Conservation (phyloP, 1,284 basidiomycete species). For the Ceratobasidium theobromae region DNA sequence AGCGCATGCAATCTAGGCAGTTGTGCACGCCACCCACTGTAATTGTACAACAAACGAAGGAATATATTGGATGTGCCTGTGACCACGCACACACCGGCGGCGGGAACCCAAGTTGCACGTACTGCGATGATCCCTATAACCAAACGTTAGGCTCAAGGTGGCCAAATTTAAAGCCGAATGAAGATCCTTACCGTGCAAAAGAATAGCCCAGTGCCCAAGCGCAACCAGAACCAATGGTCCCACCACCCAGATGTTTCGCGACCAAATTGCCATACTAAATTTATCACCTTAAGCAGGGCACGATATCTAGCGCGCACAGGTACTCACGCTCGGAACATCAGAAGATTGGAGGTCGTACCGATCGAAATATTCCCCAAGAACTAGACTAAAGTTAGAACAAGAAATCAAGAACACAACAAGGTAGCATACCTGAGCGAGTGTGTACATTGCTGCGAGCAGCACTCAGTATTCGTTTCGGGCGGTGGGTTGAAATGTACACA, state of each 20-base stretch:
- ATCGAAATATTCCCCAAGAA: constrained; percentile 68
- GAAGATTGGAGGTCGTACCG: constrained; percentile 73
- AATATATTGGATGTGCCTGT: constrained; percentile 40
- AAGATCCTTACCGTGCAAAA: constrained; percentile 60
- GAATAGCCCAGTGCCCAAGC: constrained; percentile 72
- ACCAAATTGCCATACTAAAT: constrained; percentile 68
- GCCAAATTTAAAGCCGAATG: too few relatives aligned
- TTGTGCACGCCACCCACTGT: constrained; percentile 41
- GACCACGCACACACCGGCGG: constrained; percentile 39
- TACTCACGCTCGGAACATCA: constrained; percentile 72
- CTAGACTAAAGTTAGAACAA: constrained; percentile 58
- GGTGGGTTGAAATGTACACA: constrained; percentile 40
- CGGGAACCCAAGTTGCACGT: constrained; percentile 24
- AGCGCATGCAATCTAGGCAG: too few relatives aligned
- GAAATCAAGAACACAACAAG: not conserved
- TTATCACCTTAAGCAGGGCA: not conserved
- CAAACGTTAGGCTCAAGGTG: constrained; percentile 35
- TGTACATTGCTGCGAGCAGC: not conserved
- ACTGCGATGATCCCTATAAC: constrained; percentile 5
- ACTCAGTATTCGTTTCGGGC: constrained; percentile 71
- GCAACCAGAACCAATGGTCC: constrained; percentile 58
- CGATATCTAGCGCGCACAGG: not conserved
- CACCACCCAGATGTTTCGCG: constrained; percentile 60
- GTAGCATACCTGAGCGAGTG: not conserved
- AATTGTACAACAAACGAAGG: constrained; percentile 38